These are phyloP conservation scores for Beauveria varroae DNA, from an alignment of 2,329 filamentous ascomycete genomes.

Conservation along the genomic window DNA sequence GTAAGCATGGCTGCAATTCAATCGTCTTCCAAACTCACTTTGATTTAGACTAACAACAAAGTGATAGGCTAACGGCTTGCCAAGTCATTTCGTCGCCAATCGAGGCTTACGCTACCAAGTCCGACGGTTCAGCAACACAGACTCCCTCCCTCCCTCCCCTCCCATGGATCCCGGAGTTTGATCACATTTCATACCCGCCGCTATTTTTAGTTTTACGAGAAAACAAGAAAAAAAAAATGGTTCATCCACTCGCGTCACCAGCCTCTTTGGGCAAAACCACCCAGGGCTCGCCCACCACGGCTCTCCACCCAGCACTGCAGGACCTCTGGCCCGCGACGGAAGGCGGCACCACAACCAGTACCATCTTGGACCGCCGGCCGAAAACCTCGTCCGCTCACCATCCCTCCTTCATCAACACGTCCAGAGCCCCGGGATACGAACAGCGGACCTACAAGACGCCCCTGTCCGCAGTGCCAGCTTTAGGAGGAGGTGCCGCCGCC, in stretches of 20 bases:
- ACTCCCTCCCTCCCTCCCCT: no score
- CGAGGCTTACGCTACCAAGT: conserved; percentile 1
- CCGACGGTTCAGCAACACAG: background rate
- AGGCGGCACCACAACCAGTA: background rate
- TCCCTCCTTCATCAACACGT: conserved; percentile 17
- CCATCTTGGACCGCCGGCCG: conserved; percentile 16
- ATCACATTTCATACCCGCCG: background rate
- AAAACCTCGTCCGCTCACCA: conserved; percentile 11
- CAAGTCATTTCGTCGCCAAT: conserved; percentile 1
- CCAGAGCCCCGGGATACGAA: conserved; percentile 16
- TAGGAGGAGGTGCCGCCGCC: conserved; percentile 14
- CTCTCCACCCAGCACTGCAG: conserved; percentile 4
- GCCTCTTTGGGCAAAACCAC: background rate
- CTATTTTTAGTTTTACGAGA: background rate
- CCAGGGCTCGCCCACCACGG: background rate
- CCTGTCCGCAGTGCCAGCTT: conserved; percentile 18
- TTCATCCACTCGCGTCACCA: background rate
- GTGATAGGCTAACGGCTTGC: background rate
- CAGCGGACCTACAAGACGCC: conserved; percentile 14
- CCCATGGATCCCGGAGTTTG: background rate
- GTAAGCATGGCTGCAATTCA: background rate
- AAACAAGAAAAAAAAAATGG: background rate
- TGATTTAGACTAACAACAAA: background rate
- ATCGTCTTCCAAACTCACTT: background rate
- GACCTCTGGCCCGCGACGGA: background rate